These are phyloP conservation scores for Colletotrichum destructivum DNA, from an alignment of 2,329 filamentous ascomycete genomes.

Conservation along the genomic window DNA sequence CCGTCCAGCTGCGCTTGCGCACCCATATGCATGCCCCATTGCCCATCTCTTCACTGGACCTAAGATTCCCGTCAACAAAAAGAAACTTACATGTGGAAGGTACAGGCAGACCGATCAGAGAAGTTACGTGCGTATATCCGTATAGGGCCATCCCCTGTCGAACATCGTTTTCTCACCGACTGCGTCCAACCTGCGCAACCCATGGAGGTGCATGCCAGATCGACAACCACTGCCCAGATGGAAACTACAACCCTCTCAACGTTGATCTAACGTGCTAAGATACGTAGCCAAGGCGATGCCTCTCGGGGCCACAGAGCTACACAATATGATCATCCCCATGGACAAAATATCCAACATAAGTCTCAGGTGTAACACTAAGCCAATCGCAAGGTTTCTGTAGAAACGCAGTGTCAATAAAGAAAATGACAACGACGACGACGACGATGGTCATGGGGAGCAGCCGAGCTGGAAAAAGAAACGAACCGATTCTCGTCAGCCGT, in stretches of 20 bases:
- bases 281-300: too few species aligned
- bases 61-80: background rate
- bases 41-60: background rate
- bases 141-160: constrained; percentile 10
- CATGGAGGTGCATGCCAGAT: constrained; percentile 34
- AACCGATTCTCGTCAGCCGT: constrained; percentile 22
- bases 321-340: too few species aligned
- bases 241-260: background rate
- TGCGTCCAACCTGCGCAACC: constrained; percentile 17
- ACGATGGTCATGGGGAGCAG: background rate
- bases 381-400: too few species aligned
- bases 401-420: background rate
- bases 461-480: constrained; percentile 28
- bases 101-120: background rate
- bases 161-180: constrained; percentile 39
- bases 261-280: background rate
- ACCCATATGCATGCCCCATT: background rate
- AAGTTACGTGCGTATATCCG: constrained; percentile 35
- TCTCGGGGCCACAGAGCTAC: too few species aligned
- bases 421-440: background rate
- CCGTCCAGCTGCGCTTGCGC: background rate
- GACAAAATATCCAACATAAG: too few species aligned
- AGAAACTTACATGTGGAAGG: constrained; percentile 10
- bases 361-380: too few species aligned
- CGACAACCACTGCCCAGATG: constrained; percentile 27